Base-by-base conservation (phyloP, 768 basidiomycete genomes). In the Termitomyces sp. region DNA sequence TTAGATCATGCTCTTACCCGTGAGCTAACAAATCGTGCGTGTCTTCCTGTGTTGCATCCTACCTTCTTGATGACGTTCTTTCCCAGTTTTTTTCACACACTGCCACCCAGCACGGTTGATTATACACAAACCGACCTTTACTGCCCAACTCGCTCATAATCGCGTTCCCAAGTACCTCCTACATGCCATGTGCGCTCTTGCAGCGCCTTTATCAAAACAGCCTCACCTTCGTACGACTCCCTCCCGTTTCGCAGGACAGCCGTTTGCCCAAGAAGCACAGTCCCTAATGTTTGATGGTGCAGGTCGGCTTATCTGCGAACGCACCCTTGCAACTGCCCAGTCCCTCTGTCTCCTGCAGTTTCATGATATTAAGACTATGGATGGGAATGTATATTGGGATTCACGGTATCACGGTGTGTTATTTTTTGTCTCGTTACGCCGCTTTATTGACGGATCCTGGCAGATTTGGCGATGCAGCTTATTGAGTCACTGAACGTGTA, bases 101-200 rank as follows among this genome's bases (percentile, higher is more conserved):
- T 87, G 86, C 62, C 88, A 92, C 66, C 90, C 90, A 24, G 83
- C 85, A 60, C 82, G 87, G 37, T 79, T 85, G 63, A 77, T 92
- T 59, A 81, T 93, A 47, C 91, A 93, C 71, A 88, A 88, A 53
- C 86, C 91, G 22, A 84, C 86, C 8, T 93, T 93, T 64, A 77
- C 85, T 24, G 77, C 83, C 2, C 77, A 81, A 33, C 80, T 93
- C 8, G 81, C 81, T 56, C 82, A 83, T 59, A 84, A 85, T 62
- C 77, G 80, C 56, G 80, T 93, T 33, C 90, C 91, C 41, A 71
- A 76, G 33, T 81, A 89, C 66, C 82, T 93, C 28, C 75, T 92
- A 18, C 80, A 87, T 48, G 85, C 89, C 0, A 76, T 93, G 7
- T 90, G 87, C 67, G 89, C 90, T 4, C 76, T 91, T 34, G 90